Base-by-base conservation (phyloP, 208 protist species). In the Acanthamoeba lenticulata region DNA sequence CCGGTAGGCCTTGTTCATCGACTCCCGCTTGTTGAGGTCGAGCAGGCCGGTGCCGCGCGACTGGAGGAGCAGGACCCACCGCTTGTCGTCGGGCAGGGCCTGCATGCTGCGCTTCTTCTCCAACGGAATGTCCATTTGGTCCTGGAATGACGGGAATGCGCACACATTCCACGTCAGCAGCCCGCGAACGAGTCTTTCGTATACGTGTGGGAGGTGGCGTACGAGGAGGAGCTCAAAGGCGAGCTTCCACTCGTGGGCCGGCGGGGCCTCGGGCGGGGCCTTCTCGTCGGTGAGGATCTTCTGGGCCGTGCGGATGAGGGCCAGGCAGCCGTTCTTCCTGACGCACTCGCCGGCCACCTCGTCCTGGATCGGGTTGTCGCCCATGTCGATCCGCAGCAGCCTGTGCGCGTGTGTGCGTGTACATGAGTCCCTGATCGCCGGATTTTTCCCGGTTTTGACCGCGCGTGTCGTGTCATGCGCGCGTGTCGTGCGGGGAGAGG, bases 81-180 rank as follows among this genome's bases (percentile, higher is more conserved):
- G 36, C n/a, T 92, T 92, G 55, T 92, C 88, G 38, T 92, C 62
- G 1, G 52, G 60, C 13, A 92, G 88, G 29, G 36, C 45, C 60
- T 62, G 52, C 88, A 92, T 92, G 55, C 60, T 79, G 5, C 38
- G 60, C 45, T 79, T 92, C 88, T 92, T 92, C 29, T 92, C 88
- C 19, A 72, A 55, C 32, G 60, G 88, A 36, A 92, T 92, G 62
- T 92, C 88, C 88, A 92, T 92, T 79, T 92, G 88, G 40, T 92
- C 88, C 74, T 86, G 52, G 4, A 21, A 24, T 67, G 57, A 67
- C 57, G 27, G 5, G 24, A 5, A 32, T 7, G 21, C 57, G 57
- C n/a, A 34, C 57, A 67, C 57, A n/a, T n/a, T 7, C 57, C 15
- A 21, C 24, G 13, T 7, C 9, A 5, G 5, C 45, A 49, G 9